Evolutionary conservation across 2,329 filamentous ascomycete genomes (phyloP), one percentile per base, ranked within the genome.

Genomic region (Penicillium thymicola): DNA sequence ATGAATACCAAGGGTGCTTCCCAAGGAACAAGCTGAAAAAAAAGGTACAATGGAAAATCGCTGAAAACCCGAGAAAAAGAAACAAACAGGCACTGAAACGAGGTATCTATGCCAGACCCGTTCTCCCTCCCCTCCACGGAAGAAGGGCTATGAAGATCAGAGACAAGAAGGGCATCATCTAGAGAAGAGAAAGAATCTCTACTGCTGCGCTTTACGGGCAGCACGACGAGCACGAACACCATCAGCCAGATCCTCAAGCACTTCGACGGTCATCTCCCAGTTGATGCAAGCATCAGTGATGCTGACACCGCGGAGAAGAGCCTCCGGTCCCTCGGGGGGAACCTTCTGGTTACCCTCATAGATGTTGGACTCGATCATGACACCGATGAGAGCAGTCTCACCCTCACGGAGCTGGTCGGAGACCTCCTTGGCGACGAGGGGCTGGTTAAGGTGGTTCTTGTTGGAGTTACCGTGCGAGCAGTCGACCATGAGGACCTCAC

Each of bases 291-390:
- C 93, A 75, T 97, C 92, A 1, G 92, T 97, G 77, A 97, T 97
- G 75, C 89, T 93, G 69, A 97, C 89, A 65, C 92, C 92, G 78
- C 90, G 91, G 81, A 92, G 90, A 50, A 97, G 82, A 8, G 77
- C 89, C 1, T 85, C 74, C 8, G 89, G 89, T 9, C 92, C 93
- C 75, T 95, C 90, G 1, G 86, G 75, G 0, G 92, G 91, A 1
- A 96, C 90, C 80, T 96, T 96, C 72, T 92, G 89, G 81, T 87
- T 90, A 68, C 85, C 87, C 78, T 96, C 94, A 75, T 93, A 86
- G 81, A 97, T 93, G 78, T 97, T 93, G 71, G 91, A 96, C 81
- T 99, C 93, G 67, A 99, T 96, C 93, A 99, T 99, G 71, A 97
- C 91, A 73, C 92, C 94, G 63, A 97, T 85, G 68, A 99, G 96